Percentiles rank a stretch among this genome's conserved stretches.
These are phyloP conservation scores for Scalesia atractyloides DNA, from an alignment of 129 eudicot genomes.

Conservation along the genomic window DNA sequence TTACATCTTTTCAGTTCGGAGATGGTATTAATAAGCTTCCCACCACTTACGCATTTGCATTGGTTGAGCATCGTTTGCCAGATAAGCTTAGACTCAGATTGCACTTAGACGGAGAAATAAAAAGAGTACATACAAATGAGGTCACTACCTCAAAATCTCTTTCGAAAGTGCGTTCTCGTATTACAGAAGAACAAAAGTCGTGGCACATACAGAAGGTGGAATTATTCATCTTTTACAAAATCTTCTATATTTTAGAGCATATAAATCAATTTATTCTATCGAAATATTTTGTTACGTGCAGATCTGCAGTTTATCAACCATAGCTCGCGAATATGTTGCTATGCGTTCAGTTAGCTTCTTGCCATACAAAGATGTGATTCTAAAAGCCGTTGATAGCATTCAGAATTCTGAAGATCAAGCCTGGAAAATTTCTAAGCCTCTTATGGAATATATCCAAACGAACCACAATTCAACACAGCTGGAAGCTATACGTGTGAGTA, in stretches of 20 bases:
- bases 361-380: constrained; percentile 83
- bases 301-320: constrained; percentile 97
- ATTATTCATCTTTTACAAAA: constrained; percentile 6
- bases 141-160: constrained; percentile 53
- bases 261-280: neutral
- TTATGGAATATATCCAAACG: constrained; percentile 68
- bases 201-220: constrained; percentile 63
- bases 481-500: constrained; percentile 82
- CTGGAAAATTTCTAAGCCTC: constrained; percentile 76
- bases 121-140: constrained; percentile 41
- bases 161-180: constrained; percentile 51
- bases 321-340: constrained; percentile 94
- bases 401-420: constrained; percentile 58
- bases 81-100: constrained; percentile 72
- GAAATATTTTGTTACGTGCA: constrained; percentile 35
- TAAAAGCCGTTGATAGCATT: constrained; percentile 62
- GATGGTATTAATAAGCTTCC: constrained; percentile 48
- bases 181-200: constrained; percentile 38
- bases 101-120: constrained; percentile 66
- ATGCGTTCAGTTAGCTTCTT: constrained; percentile 70
- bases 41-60: constrained; percentile 80
- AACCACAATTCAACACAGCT: constrained; percentile 78
- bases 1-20: constrained; percentile 54
- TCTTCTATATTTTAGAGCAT: neutral
- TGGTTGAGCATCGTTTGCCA: constrained; percentile 78